These are phyloP conservation scores for Phaeophleospora eucalypticola DNA, from an alignment of 2,329 filamentous ascomycete genomes.

Conservation along the genomic window DNA sequence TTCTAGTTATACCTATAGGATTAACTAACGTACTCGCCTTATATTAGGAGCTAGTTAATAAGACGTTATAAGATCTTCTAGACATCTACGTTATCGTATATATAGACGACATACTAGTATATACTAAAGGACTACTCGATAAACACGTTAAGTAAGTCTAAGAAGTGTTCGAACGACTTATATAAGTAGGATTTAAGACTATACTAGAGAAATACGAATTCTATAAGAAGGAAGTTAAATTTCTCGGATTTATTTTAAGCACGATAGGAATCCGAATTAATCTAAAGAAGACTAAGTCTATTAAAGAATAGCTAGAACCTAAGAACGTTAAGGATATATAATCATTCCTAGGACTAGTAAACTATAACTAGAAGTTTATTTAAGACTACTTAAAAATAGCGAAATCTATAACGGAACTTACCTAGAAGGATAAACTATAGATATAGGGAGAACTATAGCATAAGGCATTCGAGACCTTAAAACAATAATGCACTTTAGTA, in stretches of 20 bases:
- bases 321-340: conserved; percentile 21
- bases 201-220: conserved; percentile 30
- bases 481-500: background rate
- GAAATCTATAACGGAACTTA: conserved; percentile 1
- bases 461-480: background rate
- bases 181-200: background rate
- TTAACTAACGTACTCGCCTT: conserved; percentile 18
- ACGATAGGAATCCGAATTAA: conserved; percentile 27
- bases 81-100: conserved; percentile 18
- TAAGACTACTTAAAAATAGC: conserved; percentile 3
- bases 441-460: background rate
- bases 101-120: conserved; percentile 27
- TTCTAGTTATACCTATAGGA: conserved; percentile 23
- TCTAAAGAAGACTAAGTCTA: conserved; percentile 22
- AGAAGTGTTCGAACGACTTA: conserved; percentile 6
- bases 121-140: background rate
- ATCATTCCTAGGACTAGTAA: conserved; percentile 15
- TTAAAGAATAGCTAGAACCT: conserved; percentile 25
- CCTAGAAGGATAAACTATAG: conserved; percentile 2
- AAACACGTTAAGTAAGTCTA: conserved; percentile 8
- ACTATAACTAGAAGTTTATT: conserved; percentile 3
- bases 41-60: conserved; percentile 27
- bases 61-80: conserved; percentile 20
- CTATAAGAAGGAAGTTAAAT: conserved; percentile 27
- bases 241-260: conserved; percentile 31